Evolutionary conservation across 139 green algal species (phyloP).

Genomic region (Parachlorella kessleri): DNA sequence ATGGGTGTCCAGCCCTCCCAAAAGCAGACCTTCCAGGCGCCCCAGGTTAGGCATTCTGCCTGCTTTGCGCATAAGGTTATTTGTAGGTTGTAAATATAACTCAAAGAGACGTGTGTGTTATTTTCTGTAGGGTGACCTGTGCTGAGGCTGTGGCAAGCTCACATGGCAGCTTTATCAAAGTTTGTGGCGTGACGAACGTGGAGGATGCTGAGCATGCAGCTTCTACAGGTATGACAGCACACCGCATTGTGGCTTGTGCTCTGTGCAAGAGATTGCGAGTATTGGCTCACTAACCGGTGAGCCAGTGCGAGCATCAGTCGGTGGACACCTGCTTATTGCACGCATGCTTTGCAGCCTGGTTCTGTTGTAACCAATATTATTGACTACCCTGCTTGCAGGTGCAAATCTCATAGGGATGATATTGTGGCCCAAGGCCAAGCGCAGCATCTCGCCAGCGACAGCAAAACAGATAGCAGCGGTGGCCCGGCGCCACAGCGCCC

Average conservation of each 20-base stretch:
- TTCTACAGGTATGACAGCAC: constrained; percentile 46
- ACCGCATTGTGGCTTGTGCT: no score
- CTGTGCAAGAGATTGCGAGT: background rate
- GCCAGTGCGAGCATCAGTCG: background rate
- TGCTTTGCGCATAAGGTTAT: no score
- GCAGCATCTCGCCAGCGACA: constrained; percentile 54
- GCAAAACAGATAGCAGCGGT: constrained; percentile 62
- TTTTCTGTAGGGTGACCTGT: no score
- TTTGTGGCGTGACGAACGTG: constrained; percentile 77
- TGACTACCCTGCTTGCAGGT: constrained; percentile 3
- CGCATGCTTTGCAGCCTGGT: background rate
- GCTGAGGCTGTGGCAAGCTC: no score
- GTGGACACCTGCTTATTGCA: background rate
- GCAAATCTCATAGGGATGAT: constrained; percentile 79
- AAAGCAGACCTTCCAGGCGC: no score
- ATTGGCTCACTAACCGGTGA: background rate
- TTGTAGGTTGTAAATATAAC: no score
- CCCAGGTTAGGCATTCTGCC: no score
- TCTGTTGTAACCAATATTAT: background rate
- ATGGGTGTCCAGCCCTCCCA: no score
- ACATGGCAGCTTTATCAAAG: constrained; percentile 62
- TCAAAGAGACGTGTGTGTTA: no score
- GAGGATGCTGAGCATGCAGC: constrained; percentile 71
- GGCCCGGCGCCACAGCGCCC: constrained; percentile 45
- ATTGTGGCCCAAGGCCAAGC: constrained; percentile 85